Percentiles rank a stretch among this genome's conserved stretches.
These are phyloP conservation scores for Curvularia hawaiiensis DNA, from an alignment of 2,329 filamentous ascomycete genomes.

Conservation along the genomic window DNA sequence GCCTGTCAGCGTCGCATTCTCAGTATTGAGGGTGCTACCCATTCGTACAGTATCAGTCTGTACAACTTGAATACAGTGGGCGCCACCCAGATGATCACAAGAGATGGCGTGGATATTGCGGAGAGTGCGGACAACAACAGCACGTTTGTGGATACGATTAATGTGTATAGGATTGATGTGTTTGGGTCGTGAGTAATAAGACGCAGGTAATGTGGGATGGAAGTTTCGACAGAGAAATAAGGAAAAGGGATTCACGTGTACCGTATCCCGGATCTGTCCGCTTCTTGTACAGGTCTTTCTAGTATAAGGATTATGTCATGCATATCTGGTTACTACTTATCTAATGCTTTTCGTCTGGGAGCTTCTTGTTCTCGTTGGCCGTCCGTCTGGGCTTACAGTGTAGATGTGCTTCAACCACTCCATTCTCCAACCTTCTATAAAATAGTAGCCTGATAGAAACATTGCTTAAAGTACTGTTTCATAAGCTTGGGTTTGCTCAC, in stretches of 20 bases:
- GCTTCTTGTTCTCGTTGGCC: no score
- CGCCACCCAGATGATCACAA: slow-evolving; percentile 52
- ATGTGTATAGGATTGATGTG: slow-evolving; percentile 34
- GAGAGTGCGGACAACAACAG: slow-evolving; percentile 54
- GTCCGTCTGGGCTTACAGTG: no score
- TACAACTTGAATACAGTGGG: slow-evolving; percentile 58
- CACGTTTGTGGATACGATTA: slow-evolving; percentile 48
- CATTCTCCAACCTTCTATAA: no score
- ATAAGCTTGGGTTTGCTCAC: no score
- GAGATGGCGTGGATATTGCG: slow-evolving; percentile 52
- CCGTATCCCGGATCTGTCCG: not conserved
- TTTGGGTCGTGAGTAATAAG: slow-evolving; percentile 10
- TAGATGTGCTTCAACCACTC: no score
- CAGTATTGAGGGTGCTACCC: slow-evolving; percentile 50
- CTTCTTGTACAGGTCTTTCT: not conserved
- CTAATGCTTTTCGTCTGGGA: not conserved
- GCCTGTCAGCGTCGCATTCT: slow-evolving; percentile 58
- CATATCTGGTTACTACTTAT: not conserved
- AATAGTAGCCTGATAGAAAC: no score
- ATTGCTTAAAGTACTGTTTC: no score
- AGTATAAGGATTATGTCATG: not conserved
- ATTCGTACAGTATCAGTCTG: slow-evolving; percentile 43
- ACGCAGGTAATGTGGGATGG: not conserved
- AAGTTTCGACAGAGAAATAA: not conserved
- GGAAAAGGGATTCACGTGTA: not conserved